Evolutionary conservation across 1,284 basidiomycete species (phyloP), one percentile per base, ranked within the genome.

Genomic region (Melampsora americana): DNA sequence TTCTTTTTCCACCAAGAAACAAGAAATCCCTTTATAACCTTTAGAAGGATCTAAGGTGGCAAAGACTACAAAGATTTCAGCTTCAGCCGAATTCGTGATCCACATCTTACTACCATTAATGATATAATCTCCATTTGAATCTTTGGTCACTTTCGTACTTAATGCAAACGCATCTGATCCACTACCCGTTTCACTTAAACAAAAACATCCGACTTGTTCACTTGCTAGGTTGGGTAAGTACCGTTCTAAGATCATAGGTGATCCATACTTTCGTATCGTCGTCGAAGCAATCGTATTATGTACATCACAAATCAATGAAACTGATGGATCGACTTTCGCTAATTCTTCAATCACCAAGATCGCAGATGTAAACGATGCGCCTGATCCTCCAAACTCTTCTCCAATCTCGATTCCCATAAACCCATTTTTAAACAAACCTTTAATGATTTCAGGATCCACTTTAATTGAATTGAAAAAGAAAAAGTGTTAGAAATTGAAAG

Each of bases 1-100:
- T 79, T 95, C 92, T 84, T 93, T 96, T 72, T 93, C 94, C 32
- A 94, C 92, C 75, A 95, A 86, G 84, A 99, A 99, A 82, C 95
- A 97, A 26, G 94, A 95, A 84, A 99, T 99, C 48, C 95, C 95
- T 85, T 97, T 99, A 88, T 99, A 99, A 0, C 96, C 95, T 83
- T 95, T 94, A 80, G 88, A 90, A 0, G 93, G 90, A 84, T 98
- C 94, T 60, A 92, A 91, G 80, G 93, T 98, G 76, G 96, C 96
- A 79, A 99, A 99, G 67, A 99, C 91, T 77, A 88, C 84, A 83
- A 88, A 88, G 78, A 98, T 88, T 74, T 94, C 94, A 5, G 96
- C 96, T 84, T 99, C 95, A 78, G 89, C 89, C 7, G 93, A 94
- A 86, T 99, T 99, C 65, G 96, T 98, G 81, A 99, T 99, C 95